Base-by-base conservation (phyloP, 768 basidiomycete genomes). In the Russula griseocarnosa region DNA sequence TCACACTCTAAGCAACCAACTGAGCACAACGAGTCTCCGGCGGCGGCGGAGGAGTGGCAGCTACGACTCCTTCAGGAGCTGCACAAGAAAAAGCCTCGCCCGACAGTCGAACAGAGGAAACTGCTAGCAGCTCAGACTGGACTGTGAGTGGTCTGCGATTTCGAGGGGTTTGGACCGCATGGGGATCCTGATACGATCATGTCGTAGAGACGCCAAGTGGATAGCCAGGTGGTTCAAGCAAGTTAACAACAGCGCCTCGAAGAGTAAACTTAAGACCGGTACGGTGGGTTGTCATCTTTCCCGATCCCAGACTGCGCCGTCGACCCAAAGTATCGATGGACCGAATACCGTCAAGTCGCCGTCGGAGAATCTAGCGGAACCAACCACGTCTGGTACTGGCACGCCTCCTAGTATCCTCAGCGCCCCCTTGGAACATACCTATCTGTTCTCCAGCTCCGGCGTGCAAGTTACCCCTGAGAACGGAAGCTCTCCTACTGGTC, bases 211-310 rank as follows among this genome's bases (percentile, higher is more conserved):
- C 10, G n/a, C 20, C 32, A 67, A 67, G 49, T 67, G 66, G 66
- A 65, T 67, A 44, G n/a, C 59, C 50, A 47, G 42, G 26, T 65
- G 64, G 64, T 65, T 65, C 60, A 65, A 61, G 64, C 55, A 34
- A 50, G 49, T 16, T 11, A 61, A 65, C 50, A 30, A 61, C 50
- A 24, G 32, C 11, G 16, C 46, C 7, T 28, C 64, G 7, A 65
- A 61, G 55, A 61, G 24, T 40, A 65, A 51, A n/a, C 18, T 0
- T 11, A 47, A 28, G 32, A 24, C 38, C 38, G 5, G 20, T 38
- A 9, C 20, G 52, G 63, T 32, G 11, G 55, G 47, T 13, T 7
- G 14, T 42, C 22, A 47, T n/a, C n/a, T 16, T 38, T 64, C 53
- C 7, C 20, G 28, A 11, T 7, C 59, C 20, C 54, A 18, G 18